Conservation (phyloP, 2,329 filamentous ascomycete genomes). For the Epichloe typhina region DNA sequence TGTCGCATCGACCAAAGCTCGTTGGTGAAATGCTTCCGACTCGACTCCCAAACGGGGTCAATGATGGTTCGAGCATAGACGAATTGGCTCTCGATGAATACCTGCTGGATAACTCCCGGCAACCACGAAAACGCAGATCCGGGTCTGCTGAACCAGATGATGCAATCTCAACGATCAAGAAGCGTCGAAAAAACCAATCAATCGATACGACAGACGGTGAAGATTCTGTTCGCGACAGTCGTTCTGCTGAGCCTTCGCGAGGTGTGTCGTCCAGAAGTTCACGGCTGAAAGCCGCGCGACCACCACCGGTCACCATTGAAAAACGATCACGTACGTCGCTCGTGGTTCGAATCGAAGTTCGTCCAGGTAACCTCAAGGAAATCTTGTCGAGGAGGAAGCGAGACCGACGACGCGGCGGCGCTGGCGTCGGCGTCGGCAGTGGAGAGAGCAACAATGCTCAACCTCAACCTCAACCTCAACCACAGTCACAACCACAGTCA, state of each 20-base stretch:
- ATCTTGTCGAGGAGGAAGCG: constrained; percentile 22
- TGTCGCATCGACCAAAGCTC: constrained; percentile 24
- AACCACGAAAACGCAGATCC: constrained; percentile 73
- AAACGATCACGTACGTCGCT: constrained; percentile 22
- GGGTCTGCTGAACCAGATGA: constrained; percentile 55
- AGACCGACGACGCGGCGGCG: constrained; percentile 16
- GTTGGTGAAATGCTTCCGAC: constrained; percentile 17
- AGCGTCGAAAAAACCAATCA: constrained; percentile 37
- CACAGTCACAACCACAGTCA: too few relatives aligned
- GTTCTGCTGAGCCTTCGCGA: constrained; percentile 16
- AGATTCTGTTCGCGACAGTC: constrained; percentile 18
- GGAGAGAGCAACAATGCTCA: neutral
- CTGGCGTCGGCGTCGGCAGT: constrained; percentile 6
- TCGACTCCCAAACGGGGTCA: constrained; percentile 27
- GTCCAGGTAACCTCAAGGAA: constrained; percentile 25
- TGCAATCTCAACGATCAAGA: constrained; percentile 35
- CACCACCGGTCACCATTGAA: constrained; percentile 28
- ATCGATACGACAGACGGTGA: constrained; percentile 28
- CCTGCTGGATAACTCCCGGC: constrained; percentile 61
- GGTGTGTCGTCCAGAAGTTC: constrained; percentile 39
- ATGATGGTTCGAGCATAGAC: constrained; percentile 58
- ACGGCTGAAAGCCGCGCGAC: constrained; percentile 35
- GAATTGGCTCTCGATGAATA: constrained; percentile 59
- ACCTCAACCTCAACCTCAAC: too few relatives aligned
- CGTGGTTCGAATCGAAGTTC: constrained; percentile 23